These are phyloP conservation scores for Hymenoscyphus fructigenus DNA, from an alignment of 2,329 filamentous ascomycete genomes.

Conservation along the genomic window DNA sequence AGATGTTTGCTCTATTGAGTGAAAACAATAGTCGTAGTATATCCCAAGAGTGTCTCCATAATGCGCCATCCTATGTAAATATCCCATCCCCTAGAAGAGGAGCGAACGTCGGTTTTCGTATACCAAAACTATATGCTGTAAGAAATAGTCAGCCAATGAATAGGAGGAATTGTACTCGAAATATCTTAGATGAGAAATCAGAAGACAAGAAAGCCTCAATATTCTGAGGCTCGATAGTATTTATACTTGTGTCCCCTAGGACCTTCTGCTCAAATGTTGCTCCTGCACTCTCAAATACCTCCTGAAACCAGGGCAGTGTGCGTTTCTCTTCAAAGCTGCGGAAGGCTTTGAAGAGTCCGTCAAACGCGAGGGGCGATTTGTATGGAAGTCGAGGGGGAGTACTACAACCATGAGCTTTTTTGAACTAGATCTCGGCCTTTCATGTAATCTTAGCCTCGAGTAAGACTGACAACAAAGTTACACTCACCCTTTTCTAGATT, in stretches of 20 bases:
- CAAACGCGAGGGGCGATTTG: not conserved
- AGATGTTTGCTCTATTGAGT: conserved; percentile 18
- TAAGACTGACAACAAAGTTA: too few relatives aligned
- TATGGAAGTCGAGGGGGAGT: not conserved
- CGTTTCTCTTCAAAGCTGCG: not conserved
- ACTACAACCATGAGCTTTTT: not conserved
- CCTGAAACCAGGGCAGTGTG: not conserved
- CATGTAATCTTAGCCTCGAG: too few relatives aligned
- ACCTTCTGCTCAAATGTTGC: not conserved
- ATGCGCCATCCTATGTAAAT: conserved; percentile 37
- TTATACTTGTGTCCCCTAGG: conserved; percentile 6
- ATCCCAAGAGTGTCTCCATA: conserved; percentile 37
- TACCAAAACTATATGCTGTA: conserved; percentile 32
- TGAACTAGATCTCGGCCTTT: not conserved
- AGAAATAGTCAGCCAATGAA: too few relatives aligned
- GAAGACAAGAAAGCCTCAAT: conserved; percentile 33
- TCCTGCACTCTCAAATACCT: not conserved
- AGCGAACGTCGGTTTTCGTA: conserved; percentile 24
- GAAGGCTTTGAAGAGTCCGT: not conserved
- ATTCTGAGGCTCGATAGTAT: conserved; percentile 32
- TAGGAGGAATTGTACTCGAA: not conserved
- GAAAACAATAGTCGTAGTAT: conserved; percentile 31
- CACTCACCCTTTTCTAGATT: too few relatives aligned
- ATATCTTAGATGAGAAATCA: conserved; percentile 26
- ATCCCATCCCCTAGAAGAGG: conserved; percentile 40